These are phyloP conservation scores for Poronia punctata DNA, from an alignment of 495 filamentous ascomycete species.

Conservation along the genomic window DNA sequence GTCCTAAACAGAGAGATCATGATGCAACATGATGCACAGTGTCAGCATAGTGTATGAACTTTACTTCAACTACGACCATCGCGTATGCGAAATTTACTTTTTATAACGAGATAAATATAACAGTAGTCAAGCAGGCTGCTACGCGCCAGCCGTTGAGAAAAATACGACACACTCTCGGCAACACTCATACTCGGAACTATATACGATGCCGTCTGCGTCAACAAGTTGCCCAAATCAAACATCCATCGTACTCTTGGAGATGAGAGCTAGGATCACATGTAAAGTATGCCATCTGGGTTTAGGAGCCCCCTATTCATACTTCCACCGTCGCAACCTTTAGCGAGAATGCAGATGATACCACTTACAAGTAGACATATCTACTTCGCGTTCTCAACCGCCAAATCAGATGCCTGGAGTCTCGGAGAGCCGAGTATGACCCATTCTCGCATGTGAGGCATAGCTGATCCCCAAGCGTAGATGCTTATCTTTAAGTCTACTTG, in stretches of 20 bases:
- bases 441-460: constrained; percentile 2
- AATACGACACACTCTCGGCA: no score
- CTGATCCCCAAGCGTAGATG: neutral
- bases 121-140: no score
- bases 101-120: no score
- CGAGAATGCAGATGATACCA: neutral
- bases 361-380: neutral
- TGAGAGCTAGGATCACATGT: neutral
- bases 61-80: no score
- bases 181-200: no score
- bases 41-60: no score
- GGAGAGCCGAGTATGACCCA: neutral
- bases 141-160: no score
- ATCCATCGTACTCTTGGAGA: constrained; percentile 1
- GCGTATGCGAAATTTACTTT: no score
- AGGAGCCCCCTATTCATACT: constrained; percentile 1
- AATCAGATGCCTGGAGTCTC: neutral
- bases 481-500: neutral
- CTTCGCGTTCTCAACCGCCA: constrained; percentile 3
- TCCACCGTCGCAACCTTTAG: neutral
- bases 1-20: no score
- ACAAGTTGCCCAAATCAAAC: neutral
- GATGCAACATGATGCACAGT: no score
- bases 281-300: neutral
- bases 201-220: no score